phyloP scores from a whole-genome alignment of 1,139 yeast genomes.

The Candida freyschussii region DNA sequence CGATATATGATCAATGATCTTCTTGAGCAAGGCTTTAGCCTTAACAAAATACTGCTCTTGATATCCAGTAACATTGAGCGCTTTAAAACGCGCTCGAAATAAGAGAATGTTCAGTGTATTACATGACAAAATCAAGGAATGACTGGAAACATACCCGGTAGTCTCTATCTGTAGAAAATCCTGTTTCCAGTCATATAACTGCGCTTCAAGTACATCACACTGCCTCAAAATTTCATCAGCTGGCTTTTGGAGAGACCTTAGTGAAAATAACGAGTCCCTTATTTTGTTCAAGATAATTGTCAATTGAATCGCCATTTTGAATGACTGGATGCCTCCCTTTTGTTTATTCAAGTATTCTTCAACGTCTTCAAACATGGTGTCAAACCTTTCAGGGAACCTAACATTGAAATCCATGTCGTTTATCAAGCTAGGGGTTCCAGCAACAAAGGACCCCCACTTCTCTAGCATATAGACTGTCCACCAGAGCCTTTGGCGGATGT shows the following conservation, averaged over 20 bases:
- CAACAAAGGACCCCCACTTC: constrained; percentile 11
- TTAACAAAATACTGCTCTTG: constrained; percentile 6
- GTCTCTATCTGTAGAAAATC: neutral
- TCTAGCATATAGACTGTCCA: constrained; percentile 14
- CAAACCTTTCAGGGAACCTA: constrained; percentile 3
- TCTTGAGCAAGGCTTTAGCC: constrained; percentile 4
- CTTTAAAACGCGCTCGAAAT: constrained; percentile 9
- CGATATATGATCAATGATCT: constrained; percentile 3
- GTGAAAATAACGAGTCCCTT: constrained; percentile 7
- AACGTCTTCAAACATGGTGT: constrained; percentile 7
- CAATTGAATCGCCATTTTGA: constrained; percentile 6
- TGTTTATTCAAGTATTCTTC: constrained; percentile 7
- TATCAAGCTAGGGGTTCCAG: constrained; percentile 10
- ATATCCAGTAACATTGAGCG: constrained; percentile 1
- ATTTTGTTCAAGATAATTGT: constrained; percentile 8
- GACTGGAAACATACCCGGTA: neutral
- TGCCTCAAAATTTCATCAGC: constrained; percentile 1
- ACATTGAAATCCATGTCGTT: constrained; percentile 8
- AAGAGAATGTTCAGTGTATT: constrained; percentile 6
- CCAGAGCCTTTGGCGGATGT: constrained; percentile 10
- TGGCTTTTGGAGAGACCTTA: constrained; percentile 1
- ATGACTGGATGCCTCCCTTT: constrained; percentile 3
- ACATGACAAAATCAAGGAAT: constrained; percentile 6
- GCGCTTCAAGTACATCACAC: constrained; percentile 2
- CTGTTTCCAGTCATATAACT: constrained; percentile 4